Conservation (phyloP, 148 eudicot genomes). For the Rhododendron vialii region DNA sequence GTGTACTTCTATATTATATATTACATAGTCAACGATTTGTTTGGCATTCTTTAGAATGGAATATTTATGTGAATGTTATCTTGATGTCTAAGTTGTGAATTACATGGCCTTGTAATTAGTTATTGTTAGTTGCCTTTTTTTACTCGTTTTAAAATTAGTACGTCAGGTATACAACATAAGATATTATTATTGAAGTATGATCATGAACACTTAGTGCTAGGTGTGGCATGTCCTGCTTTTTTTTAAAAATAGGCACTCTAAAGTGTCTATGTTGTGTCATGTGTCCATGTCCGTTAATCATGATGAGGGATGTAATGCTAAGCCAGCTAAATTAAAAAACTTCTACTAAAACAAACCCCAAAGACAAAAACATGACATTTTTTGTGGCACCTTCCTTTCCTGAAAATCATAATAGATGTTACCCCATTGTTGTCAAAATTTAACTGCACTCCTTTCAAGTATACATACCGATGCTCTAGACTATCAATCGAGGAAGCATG, state of each 20-base stretch:
- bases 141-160: background rate
- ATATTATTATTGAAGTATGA: background rate
- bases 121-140: background rate
- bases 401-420: background rate
- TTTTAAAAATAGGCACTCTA: background rate
- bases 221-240: background rate
- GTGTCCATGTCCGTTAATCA: background rate
- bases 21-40: background rate
- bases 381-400: background rate
- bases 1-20: background rate
- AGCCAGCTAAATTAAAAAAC: background rate
- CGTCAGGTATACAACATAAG: background rate
- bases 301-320: background rate
- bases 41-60: background rate
- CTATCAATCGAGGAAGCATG: too few species aligned
- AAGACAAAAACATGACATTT: background rate
- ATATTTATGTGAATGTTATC: background rate
- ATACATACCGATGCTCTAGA: too few species aligned
- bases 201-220: background rate
- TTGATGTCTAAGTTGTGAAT: background rate
- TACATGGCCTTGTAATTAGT: background rate
- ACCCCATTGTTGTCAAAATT: conserved; percentile 7
- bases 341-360: background rate
- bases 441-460: background rate
- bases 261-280: background rate